Evolutionary conservation across 2,329 filamentous ascomycete species (phyloP).

Genomic region (Fusarium robinianum): DNA sequence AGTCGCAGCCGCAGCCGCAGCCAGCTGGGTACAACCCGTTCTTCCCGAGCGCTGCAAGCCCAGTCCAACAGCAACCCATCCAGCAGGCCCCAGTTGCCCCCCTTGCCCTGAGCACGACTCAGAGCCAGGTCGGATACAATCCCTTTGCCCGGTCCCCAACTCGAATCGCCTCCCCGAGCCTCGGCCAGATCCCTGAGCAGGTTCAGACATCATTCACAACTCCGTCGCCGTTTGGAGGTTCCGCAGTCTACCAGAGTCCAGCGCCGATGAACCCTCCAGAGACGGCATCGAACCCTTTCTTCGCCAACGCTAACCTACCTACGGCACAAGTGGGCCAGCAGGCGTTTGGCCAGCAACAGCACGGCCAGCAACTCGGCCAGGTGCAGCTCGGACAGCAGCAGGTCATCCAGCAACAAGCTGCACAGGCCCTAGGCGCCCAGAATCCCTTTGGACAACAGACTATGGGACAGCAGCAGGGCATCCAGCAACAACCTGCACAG

Average conservation of each 20-base stretch:
- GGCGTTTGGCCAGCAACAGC: conserved; percentile 36
- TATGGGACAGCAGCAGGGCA: conserved; percentile 24
- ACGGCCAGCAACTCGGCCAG: conserved; percentile 14
- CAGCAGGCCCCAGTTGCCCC: conserved; percentile 38
- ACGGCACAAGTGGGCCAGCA: conserved; percentile 35
- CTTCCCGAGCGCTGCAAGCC: conserved; percentile 46
- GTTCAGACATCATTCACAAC: conserved; percentile 50
- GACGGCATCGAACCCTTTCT: conserved; percentile 46
- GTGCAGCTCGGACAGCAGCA: conserved; percentile 33
- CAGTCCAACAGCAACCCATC: conserved; percentile 38
- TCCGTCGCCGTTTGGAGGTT: conserved; percentile 37
- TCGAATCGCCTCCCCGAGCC: conserved; percentile 53
- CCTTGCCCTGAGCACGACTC: conserved; percentile 48
- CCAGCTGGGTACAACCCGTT: conserved; percentile 58
- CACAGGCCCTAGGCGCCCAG: conserved; percentile 25
- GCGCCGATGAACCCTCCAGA: conserved; percentile 32
- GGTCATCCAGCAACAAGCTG: conserved; percentile 29
- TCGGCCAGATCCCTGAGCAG: conserved; percentile 59
- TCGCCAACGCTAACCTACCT: conserved; percentile 37
- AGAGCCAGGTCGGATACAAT: conserved; percentile 47
- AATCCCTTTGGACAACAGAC: conserved; percentile 37
- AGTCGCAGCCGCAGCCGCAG: conserved; percentile 47
- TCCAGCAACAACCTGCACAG: conserved; percentile 18
- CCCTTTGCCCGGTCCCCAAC: conserved; percentile 57
- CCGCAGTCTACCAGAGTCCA: conserved; percentile 42